Evolutionary conservation across 2,329 filamentous ascomycete species (phyloP), one percentile per base, ranked within the genome.

Genomic region (Cordyceps militaris): DNA sequence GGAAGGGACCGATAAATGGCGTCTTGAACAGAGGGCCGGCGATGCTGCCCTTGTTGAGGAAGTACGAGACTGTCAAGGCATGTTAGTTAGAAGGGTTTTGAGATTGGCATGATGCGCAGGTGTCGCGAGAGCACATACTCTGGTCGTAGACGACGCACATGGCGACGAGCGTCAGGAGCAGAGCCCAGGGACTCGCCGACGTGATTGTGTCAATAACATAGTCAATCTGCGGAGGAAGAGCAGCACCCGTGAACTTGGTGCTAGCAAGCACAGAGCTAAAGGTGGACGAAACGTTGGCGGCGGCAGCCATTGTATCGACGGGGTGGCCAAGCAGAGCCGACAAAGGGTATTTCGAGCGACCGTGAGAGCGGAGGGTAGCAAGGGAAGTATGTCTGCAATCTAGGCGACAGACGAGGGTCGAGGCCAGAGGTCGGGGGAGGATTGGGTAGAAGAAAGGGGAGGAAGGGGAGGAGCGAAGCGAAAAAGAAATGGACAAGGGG

Each of bases 1-100:
- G 80, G 74, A 99, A 97, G 5, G 94, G 93, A n/a, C 94, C 94
- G 71, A 97, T 91, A 69, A 94, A 93, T 43, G 89, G 89, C 59
- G 87, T 78, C 74, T 94, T 94, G 79, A 82, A 87, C 46, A 80
- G 65, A 28, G 89, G 89, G 40, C 89, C 89, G 53, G 81, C 83
- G 66, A 94, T 92, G 26, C 82, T 81, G 59, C 89, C 88, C 72
- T 93, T 93, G 66, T 84, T 83, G 67, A 79, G 78, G 63, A 90
- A 78, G 70, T 93, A 94, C 71, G 82, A 86, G 65, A 87, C 89
- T 94, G 66, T 28, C 55, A 44, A 24, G 21, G 24, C n/a, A 24
- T 46, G 23, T 46, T 63, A 69, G 23, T 46, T 63, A 69, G 65
- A 42, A 26, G 21, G 40, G 7, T 21, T 14, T 21, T 48, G 6